Base-by-base conservation (phyloP, 2,329 filamentous ascomycete species). In the Cladorrhinum sp. region DNA sequence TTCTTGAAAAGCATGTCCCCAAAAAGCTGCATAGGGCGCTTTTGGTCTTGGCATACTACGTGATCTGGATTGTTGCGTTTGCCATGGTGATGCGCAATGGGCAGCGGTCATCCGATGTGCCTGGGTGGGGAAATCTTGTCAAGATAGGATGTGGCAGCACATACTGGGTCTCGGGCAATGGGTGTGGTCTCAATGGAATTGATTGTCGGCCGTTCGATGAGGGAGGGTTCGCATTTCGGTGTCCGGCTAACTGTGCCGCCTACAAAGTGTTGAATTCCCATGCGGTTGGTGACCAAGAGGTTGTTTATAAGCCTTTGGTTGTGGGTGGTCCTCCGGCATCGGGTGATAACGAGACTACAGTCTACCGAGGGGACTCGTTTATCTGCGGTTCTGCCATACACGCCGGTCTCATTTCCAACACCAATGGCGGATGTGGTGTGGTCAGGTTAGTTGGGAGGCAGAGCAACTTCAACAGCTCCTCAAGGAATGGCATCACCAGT, bases 341-440 rank as follows among this genome's bases (percentile, higher is more conserved):
- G 53, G 75, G 80, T 25, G 67, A 70, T 27, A 71, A 75, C 18
- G 69, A 72, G 2, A 64, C 73, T 29, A 82, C 88, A 0, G 79
- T 90, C 22, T 98, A 98, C 73, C 89, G 95, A 18, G 92, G 90
- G 16, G 90, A 93, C 74, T 92, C 89, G 22, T 91, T 90, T 74
- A 85, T 93, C 60, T 93, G 90, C 70, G 85, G 85, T 61, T 83
- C 90, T 3, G 90, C 90, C n/a, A 88, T 92, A 55, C 90, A 93
- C 70, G 85, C 89, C 1, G 89, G 89, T n/a, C 81, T 90, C 65
- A 83, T 92, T 67, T 83, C 81, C 38, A 82, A 91, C 66, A 75
- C 78, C 0, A 78, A 80, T 32, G 90, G 90, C 32, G 90, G 90
- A 1, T 93, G 90, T 66, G 90, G 90, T 57, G 88, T 92, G 2